Conservation (phyloP, 345 rosid genomes). For the Physaria fendleri region DNA sequence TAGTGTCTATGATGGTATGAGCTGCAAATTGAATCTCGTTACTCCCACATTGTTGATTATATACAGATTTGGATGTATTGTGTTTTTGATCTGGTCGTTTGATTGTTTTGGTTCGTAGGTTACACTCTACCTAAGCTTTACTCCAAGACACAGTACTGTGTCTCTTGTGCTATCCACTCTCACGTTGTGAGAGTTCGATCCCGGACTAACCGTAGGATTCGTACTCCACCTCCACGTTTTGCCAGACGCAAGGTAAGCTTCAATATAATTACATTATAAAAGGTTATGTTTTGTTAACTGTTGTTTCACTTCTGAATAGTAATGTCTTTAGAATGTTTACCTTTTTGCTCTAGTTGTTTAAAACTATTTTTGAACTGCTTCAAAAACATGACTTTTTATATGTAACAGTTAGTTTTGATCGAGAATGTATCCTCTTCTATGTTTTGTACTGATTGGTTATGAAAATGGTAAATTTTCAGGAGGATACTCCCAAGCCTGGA, state of each 20-base stretch:
- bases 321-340: not conserved
- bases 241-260: slow-evolving; percentile 61
- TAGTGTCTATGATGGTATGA: slow-evolving; percentile 68
- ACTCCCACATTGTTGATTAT: not conserved
- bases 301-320: not conserved
- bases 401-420: not conserved
- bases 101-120: no score
- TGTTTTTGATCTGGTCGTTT: no score
- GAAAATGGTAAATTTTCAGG: not conserved
- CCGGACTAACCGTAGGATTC: slow-evolving; percentile 58
- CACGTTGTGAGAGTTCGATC: slow-evolving; percentile 94
- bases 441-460: not conserved
- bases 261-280: not conserved
- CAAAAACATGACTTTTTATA: not conserved
- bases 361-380: not conserved
- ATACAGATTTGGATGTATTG: no score
- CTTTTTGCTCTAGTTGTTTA: not conserved
- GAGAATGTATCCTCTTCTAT: not conserved
- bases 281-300: not conserved
- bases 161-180: slow-evolving; percentile 93
- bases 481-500: no score
- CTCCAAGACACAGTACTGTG: slow-evolving; percentile 79
- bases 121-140: slow-evolving; percentile 72
- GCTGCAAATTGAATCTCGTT: no score
- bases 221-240: slow-evolving; percentile 84